phyloP scores from a whole-genome alignment of 2,329 filamentous ascomycete genomes.

The Dichotomopilus funicola region DNA sequence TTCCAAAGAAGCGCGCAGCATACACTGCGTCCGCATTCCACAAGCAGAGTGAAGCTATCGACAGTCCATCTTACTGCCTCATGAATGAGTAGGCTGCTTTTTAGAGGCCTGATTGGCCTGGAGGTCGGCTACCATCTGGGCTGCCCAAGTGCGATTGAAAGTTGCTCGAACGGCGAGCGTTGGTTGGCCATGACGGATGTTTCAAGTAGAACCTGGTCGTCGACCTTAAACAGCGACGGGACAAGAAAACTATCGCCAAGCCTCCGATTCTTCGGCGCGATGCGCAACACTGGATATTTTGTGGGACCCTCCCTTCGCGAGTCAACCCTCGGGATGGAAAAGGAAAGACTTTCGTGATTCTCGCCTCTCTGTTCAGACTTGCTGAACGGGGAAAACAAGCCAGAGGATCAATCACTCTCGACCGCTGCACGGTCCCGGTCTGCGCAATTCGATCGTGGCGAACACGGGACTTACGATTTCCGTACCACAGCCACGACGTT shows the following conservation, averaged over 20 bases:
- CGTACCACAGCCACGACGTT: slow-evolving; percentile 2
- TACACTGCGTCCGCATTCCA: too few relatives aligned
- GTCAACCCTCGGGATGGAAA: neutral
- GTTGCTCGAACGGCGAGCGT: slow-evolving; percentile 9
- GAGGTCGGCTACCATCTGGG: slow-evolving; percentile 9
- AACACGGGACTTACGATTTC: slow-evolving; percentile 4
- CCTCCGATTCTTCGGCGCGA: neutral
- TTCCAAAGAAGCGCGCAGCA: too few relatives aligned
- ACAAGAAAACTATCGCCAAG: slow-evolving; percentile 1
- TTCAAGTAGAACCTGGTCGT: slow-evolving; percentile 20
- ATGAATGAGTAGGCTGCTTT: neutral
- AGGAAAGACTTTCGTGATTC: neutral
- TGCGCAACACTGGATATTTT: neutral
- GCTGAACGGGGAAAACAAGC: neutral
- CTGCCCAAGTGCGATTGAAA: neutral
- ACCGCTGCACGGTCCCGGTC: neutral
- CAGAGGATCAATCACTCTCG: neutral
- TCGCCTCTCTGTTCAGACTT: too few relatives aligned
- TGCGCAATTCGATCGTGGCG: neutral
- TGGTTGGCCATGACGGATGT: slow-evolving; percentile 21
- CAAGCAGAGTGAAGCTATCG: neutral
- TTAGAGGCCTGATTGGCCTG: neutral
- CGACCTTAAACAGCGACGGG: neutral
- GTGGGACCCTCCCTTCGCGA: too few relatives aligned
- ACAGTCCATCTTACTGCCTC: neutral